Evolutionary conservation across 192 early-diverging fungal species (phyloP).

Genomic region (Oehlia diaphana): DNA sequence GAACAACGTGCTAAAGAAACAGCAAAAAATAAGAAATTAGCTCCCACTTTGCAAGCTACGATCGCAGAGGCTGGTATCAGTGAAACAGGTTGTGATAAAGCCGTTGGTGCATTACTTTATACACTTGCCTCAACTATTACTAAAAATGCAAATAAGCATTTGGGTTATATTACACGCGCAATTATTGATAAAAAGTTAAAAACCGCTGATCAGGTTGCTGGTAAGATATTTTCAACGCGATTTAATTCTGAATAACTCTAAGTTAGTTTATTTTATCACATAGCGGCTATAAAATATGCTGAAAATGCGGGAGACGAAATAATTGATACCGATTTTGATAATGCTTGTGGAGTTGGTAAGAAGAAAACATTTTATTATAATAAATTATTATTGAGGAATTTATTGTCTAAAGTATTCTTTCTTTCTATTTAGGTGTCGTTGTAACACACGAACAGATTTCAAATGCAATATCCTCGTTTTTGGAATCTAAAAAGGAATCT

Average conservation of each 20-base stretch:
- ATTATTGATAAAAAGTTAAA: conserved; percentile 72
- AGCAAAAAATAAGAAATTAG: conserved; percentile 94
- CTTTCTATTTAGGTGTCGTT: conserved; percentile 64
- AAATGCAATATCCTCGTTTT: conserved; percentile 59
- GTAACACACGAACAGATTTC: conserved; percentile 79
- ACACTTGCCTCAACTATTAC: conserved; percentile 84
- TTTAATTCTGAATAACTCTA: not conserved
- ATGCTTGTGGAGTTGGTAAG: conserved; percentile 90
- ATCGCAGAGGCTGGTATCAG: conserved; percentile 66
- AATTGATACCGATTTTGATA: conserved; percentile 74
- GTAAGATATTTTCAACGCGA: conserved; percentile 41
- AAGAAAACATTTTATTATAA: conserved; percentile 17
- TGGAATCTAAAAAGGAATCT: conserved; percentile 66
- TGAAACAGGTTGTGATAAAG: conserved; percentile 51
- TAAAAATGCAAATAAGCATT: conserved; percentile 70
- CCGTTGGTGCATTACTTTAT: conserved; percentile 79
- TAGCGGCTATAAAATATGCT: conserved; percentile 90
- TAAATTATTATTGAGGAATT: not conserved
- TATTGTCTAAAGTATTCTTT: not conserved
- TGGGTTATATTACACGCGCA: conserved; percentile 79
- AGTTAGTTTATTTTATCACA: not conserved
- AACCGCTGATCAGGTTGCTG: conserved; percentile 83
- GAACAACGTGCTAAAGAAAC: conserved; percentile 94
- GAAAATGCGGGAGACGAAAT: conserved; percentile 59
- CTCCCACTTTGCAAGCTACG: conserved; percentile 69